Evolutionary conservation across 2,329 filamentous ascomycete species (phyloP), one percentile per base, ranked within the genome.

Genomic region (Dothistroma septosporum): DNA sequence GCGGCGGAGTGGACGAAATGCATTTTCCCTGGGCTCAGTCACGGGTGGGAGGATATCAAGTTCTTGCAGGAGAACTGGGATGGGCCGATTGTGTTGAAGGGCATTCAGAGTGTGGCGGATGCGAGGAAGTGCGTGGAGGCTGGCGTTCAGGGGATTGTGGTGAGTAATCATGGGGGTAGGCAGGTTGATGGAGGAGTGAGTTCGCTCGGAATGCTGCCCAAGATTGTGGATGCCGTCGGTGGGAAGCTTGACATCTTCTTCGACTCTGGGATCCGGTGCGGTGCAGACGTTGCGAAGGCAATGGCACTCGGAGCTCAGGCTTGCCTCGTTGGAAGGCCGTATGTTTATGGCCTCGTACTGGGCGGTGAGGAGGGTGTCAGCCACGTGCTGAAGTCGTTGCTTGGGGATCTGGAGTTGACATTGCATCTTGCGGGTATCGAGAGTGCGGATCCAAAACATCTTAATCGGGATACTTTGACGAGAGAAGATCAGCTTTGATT

Each of bases 41-140:
- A 68, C 35, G 76, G 77, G 0, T 89, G 87, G 87, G 81, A 85
- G 1, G 78, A 90, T 35, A 72, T 90, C 44, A 75, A 76, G 19
- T 76, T 83, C 48, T 68, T 90, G 63, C 78, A 82, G 64, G 76
- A 82, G 66, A 71, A 86, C 61, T 89, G 86, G 85, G 78, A 84
- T 61, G 85, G 85, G 0, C 83, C 85, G 0, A 83, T 90, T 58
- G 80, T 84, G 61, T 77, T 84, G 33, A 87, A 87, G 72, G 85
- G 85, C 0, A 83, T 80, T 59, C 79, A 82, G 66, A 78, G 76
- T 52, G 75, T 79, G 2, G 78, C 74, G 0, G 81, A 83, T 68
- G 81, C 80, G 14, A 72, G 69, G 58, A 72, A 76, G 59, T 77
- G 76, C 1, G 71, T 76, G 5, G 72, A 82, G 41, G 67, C 72